phyloP scores from a whole-genome alignment of 2,329 filamentous ascomycete genomes.

The Aspergillus clavatus region DNA sequence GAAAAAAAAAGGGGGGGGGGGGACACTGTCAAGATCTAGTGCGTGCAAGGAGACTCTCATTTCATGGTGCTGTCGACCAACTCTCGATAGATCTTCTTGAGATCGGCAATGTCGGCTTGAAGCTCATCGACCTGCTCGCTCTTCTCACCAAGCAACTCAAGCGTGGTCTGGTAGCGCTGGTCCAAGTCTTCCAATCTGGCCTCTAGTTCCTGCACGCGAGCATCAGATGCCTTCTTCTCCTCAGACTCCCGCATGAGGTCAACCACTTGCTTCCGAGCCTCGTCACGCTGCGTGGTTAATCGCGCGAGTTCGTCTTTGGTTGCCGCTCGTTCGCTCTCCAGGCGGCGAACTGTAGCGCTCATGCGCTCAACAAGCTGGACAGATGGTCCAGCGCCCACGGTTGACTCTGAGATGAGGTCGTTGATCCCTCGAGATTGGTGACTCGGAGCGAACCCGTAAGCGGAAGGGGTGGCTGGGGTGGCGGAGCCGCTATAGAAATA shows the following conservation, averaged over 20 bases:
- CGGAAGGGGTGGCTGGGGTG: slow-evolving; percentile 36
- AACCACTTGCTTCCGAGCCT: slow-evolving; percentile 88
- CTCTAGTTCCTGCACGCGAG: slow-evolving; percentile 62
- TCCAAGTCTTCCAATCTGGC: slow-evolving; percentile 64
- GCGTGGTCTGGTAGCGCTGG: slow-evolving; percentile 77
- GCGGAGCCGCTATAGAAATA: slow-evolving; percentile 38
- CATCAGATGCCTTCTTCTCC: slow-evolving; percentile 56
- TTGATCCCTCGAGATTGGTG: slow-evolving; percentile 58
- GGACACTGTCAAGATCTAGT: too few species aligned
- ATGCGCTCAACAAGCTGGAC: slow-evolving; percentile 95
- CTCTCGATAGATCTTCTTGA: slow-evolving; percentile 95
- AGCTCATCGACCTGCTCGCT: slow-evolving; percentile 92
- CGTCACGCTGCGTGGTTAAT: slow-evolving; percentile 80
- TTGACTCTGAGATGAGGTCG: slow-evolving; percentile 84
- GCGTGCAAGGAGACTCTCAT: slow-evolving; percentile 35
- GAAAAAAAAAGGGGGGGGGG: too few species aligned
- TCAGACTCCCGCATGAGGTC: slow-evolving; percentile 82
- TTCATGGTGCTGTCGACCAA: slow-evolving; percentile 79
- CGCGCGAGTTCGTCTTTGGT: slow-evolving; percentile 80
- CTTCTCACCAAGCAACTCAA: slow-evolving; percentile 96
- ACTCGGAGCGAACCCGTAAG: slow-evolving; percentile 34
- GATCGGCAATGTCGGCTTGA: slow-evolving; percentile 78
- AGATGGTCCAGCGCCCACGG: slow-evolving; percentile 81
- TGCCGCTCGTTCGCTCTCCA: slow-evolving; percentile 88
- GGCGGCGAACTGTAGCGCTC: slow-evolving; percentile 82